Percentiles rank a stretch among this genome's conserved stretches.
Conservation (phyloP, 83 land plant species). For the Thuja plicata region DNA sequence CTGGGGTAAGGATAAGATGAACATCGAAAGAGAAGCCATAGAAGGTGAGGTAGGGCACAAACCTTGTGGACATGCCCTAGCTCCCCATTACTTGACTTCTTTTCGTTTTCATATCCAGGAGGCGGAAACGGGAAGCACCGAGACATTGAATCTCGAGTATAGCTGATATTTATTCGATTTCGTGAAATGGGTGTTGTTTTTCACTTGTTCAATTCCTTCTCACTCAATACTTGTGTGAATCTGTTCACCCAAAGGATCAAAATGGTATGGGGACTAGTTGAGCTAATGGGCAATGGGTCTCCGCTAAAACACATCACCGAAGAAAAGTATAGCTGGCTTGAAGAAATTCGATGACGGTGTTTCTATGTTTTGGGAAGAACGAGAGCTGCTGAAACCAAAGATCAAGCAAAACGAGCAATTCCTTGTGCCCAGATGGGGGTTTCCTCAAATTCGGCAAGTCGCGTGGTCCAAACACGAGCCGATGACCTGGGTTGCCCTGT, state of each 20-base stretch:
- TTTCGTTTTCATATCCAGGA: neutral
- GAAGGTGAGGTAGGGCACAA: neutral
- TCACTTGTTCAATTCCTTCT: neutral
- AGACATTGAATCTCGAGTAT: neutral
- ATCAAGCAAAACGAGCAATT: neutral
- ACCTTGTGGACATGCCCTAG: neutral
- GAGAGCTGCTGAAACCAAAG: no score
- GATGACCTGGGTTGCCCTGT: no score
- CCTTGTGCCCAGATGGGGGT: neutral
- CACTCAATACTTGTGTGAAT: neutral
- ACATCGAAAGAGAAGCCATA: neutral
- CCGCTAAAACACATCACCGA: neutral
- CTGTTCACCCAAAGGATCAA: neutral
- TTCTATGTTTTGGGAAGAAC: neutral
- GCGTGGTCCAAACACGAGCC: neutral
- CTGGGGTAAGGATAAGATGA: neutral
- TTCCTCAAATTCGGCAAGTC: neutral
- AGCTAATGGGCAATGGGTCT: neutral
- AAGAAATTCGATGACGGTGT: neutral
- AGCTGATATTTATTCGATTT: neutral
- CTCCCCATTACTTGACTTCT: constrained; percentile 7
- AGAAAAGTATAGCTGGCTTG: neutral
- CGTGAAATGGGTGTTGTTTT: neutral
- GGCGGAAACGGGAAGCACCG: constrained; percentile 11
- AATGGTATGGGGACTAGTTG: neutral